phyloP scores from a whole-genome alignment of 352 stramenopile genomes.

The Nannochloropsis limnetica region DNA sequence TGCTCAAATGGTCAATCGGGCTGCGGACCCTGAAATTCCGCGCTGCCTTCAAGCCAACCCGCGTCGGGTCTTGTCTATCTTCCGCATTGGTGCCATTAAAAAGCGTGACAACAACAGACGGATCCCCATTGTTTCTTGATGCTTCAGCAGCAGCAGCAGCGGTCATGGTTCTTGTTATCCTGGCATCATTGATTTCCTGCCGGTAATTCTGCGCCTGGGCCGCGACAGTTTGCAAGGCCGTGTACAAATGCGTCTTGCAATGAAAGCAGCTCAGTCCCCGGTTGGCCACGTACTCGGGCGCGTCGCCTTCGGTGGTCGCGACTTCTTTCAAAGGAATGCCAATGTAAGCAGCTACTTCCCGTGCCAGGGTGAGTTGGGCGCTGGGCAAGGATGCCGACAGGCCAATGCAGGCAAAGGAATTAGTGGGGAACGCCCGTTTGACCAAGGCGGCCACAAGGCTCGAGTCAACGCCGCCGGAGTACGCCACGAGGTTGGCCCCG shows the following conservation, averaged over 20 bases:
- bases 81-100: conserved; percentile 97
- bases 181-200: conserved; percentile 22
- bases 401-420: conserved; percentile 76
- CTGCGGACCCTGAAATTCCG: conserved; percentile 80
- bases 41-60: conserved; percentile 78
- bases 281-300: conserved; percentile 83
- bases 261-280: conserved; percentile 84
- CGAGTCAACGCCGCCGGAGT: conserved; percentile 88
- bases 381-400: conserved; percentile 75
- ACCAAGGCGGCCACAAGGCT: conserved; percentile 80
- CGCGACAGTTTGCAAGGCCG: conserved; percentile 74
- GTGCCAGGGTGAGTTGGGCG: conserved; percentile 73
- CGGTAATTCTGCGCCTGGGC: conserved; percentile 54
- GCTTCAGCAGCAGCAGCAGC: neutral
- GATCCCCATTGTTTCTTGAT: neutral
- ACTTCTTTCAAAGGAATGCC: conserved; percentile 62
- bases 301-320: conserved; percentile 65
- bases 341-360: conserved; percentile 71
- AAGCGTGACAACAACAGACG: conserved; percentile 55
- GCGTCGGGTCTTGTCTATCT: conserved; percentile 79
- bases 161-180: neutral
- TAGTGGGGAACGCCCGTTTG: conserved; percentile 64
- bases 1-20: conserved; percentile 74
- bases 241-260: conserved; percentile 95
- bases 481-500: conserved; percentile 69